phyloP scores from a whole-genome alignment of 73 alveolate species.

The Durusdinium trenchii region DNA sequence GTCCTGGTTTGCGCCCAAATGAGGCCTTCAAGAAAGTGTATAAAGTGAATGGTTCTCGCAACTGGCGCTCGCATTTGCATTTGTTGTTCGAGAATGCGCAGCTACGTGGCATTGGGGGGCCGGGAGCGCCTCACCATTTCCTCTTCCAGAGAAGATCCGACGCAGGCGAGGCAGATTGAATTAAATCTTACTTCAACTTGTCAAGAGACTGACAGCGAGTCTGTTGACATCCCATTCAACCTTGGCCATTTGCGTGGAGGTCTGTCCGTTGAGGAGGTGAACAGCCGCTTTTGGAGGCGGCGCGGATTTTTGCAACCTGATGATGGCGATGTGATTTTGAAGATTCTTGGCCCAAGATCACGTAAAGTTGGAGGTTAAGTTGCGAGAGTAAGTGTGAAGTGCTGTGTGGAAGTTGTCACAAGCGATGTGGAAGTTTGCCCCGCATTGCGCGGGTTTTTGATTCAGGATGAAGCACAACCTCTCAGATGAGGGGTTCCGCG shows the following conservation, averaged over 20 bases:
- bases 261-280: not conserved
- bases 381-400: too few relatives aligned
- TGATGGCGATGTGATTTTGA: not conserved
- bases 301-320: not conserved
- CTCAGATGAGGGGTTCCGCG: not conserved
- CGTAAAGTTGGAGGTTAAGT: too few relatives aligned
- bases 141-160: not conserved
- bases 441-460: too few relatives aligned
- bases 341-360: not conserved
- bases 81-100: not conserved
- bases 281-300: not conserved
- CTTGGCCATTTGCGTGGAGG: not conserved
- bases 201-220: too few relatives aligned
- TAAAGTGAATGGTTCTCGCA: not conserved
- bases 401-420: too few relatives aligned
- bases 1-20: not conserved
- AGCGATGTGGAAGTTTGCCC: too few relatives aligned
- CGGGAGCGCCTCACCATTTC: not conserved
- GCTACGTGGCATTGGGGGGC: not conserved
- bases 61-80: not conserved
- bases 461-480: constrained; percentile 5
- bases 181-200: not conserved
- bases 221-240: too few relatives aligned
- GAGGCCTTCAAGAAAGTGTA: not conserved
- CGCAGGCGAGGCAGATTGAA: not conserved